A percentile compares a stretch with the other conserved stretches of the same genome.
Evolutionary conservation across 192 early-diverging fungal genomes (phyloP).

Genomic region (Podila horticola): DNA sequence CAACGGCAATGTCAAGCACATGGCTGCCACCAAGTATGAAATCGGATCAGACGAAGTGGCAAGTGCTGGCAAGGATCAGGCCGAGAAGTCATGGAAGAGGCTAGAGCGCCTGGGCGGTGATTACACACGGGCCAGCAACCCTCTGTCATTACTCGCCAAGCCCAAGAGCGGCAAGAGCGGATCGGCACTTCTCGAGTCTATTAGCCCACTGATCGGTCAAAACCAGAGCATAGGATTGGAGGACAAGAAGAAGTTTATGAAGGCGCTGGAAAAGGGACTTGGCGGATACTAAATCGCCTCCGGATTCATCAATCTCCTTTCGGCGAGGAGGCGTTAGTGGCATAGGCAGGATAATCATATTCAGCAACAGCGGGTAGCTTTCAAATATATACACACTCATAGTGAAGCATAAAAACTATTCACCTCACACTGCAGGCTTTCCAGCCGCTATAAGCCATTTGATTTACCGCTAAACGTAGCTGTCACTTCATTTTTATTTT

Average conservation of each 20-base stretch:
- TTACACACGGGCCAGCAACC: constrained; percentile 26
- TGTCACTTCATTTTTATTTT: neutral
- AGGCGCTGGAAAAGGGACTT: constrained; percentile 31
- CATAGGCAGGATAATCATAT: neutral
- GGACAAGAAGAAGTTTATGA: constrained; percentile 47
- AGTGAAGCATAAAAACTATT: too few species aligned
- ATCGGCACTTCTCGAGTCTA: constrained; percentile 5
- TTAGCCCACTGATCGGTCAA: constrained; percentile 29
- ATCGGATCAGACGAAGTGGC: constrained; percentile 25
- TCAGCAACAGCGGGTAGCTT: neutral
- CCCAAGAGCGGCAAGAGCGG: constrained; percentile 8
- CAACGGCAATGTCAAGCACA: constrained; percentile 31
- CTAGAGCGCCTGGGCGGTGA: constrained; percentile 50
- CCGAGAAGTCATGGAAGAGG: constrained; percentile 45
- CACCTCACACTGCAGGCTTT: too few species aligned
- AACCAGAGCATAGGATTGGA: constrained; percentile 51
- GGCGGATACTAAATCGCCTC: constrained; percentile 7
- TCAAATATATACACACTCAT: neutral
- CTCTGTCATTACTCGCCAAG: constrained; percentile 21
- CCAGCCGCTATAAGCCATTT: too few species aligned
- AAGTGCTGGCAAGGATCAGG: constrained; percentile 5
- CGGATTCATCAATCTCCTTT: neutral
- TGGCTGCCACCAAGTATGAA: constrained; percentile 23
- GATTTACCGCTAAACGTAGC: too few species aligned
- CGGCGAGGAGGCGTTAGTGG: too few species aligned